Evolutionary conservation across 2,329 filamentous ascomycete genomes (phyloP).

Genomic region (Paecilomyces sp.): DNA sequence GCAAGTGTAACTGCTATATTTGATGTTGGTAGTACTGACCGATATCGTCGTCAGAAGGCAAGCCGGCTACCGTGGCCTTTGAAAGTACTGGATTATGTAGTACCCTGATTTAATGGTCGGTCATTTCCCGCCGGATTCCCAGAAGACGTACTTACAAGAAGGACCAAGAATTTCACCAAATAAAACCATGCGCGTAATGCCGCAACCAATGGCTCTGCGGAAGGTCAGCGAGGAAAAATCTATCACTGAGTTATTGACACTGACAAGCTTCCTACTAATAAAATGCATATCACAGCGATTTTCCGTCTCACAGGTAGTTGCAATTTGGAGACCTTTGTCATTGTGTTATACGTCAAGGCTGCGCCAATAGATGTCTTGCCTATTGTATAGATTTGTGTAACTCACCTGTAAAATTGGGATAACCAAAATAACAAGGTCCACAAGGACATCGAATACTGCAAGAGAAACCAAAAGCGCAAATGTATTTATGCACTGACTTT

Average conservation of each 20-base stretch:
- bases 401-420: constrained; percentile 6
- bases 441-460: constrained; percentile 4
- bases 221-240: neutral
- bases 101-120: neutral
- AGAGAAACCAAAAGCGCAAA: constrained; percentile 4
- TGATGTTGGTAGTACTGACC: neutral
- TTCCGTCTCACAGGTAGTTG: constrained; percentile 5
- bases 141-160: constrained; percentile 1
- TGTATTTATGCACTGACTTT: constrained; percentile 4
- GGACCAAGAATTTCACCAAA: constrained; percentile 4
- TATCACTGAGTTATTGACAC: neutral
- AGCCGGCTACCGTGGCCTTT: constrained; percentile 1
- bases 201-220: neutral
- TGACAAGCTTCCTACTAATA: constrained; percentile 4
- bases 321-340: constrained; percentile 3
- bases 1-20: neutral
- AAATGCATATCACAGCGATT: constrained; percentile 2
- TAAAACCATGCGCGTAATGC: constrained; percentile 5
- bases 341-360: neutral
- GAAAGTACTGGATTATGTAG: neutral
- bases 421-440: constrained; percentile 5
- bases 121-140: neutral
- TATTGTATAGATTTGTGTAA: neutral
- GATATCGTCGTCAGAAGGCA: constrained; percentile 4
- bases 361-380: neutral